Base-by-base conservation (phyloP, 2,329 filamentous ascomycete genomes). In the Arthrobotrys pseudoclavata region DNA sequence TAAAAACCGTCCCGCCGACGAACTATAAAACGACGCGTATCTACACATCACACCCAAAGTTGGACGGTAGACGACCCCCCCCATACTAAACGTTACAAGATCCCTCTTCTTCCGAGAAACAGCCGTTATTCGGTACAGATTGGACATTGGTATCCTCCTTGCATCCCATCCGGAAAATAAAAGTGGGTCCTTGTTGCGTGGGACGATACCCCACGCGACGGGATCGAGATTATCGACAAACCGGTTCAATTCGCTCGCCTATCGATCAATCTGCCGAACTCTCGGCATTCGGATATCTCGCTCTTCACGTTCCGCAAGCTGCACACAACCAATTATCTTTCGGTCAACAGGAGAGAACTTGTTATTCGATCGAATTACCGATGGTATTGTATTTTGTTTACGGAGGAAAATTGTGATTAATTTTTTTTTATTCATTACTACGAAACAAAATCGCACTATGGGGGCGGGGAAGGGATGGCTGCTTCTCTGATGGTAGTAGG, bases 401-500 rank as follows among this genome's bases (percentile, higher is more conserved):
- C 52, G n/a, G 10, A 34, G 50, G 15, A 5, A 31, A 18, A 29
- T 6, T 42, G 34, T 40, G 34, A 40, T 37, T 66, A 22, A 53
- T 68, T 68, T 57, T 29, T 68, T 68, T 40, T 24, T 5, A 4
- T 55, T 34, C 1, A 67, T 67, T 70, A 70, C 68, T 63, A 70
- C 57, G 31, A 48, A 47, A 31, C 26, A 70, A 63, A 29, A 63
- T 63, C 67, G 68, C 68, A 70, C 40, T 57, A 55, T 57, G 50
- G 40, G 37, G 52, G 34, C 18, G 31, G 26, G 55, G 20, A 29
- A 42, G 55, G 18, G 18, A 60, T 55, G 4, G 80, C 79, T 37
- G 80, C 79, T 6, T 70, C 80, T 61, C 80, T 79, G 31, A 9
- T 63, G 61, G 10, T 47, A 52, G 42, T 64, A 50, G 61, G 20